Percentiles rank a stretch among this genome's conserved stretches.
phyloP scores from a whole-genome alignment of 345 rosid genomes.

The Moricandia moricandioides region DNA sequence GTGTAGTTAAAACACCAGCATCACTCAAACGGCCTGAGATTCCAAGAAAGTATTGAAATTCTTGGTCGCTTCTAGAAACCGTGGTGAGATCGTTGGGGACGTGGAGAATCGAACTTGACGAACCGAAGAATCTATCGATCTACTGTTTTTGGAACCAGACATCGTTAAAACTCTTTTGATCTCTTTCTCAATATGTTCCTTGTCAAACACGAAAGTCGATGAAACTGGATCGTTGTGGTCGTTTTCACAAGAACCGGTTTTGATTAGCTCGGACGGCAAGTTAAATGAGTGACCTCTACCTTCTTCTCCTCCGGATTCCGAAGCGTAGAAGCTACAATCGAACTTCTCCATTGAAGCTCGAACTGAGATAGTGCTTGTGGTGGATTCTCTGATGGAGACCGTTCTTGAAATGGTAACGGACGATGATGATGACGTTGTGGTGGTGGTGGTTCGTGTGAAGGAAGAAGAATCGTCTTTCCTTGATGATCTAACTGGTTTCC shows the following conservation, averaged over 20 bases:
- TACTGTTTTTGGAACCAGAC: conserved; percentile 45
- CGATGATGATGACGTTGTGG: conserved; percentile 15
- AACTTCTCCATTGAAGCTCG: conserved; percentile 82
- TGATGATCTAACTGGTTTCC: conserved; percentile 45
- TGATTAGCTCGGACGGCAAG: conserved; percentile 67
- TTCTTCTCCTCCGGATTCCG: conserved; percentile 30
- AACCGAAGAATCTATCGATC: conserved; percentile 48
- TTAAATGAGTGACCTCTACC: conserved; percentile 52
- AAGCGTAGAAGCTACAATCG: conserved; percentile 75
- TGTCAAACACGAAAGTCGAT: conserved; percentile 67
- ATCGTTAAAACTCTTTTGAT: conserved; percentile 56
- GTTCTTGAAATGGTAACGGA: conserved; percentile 25
- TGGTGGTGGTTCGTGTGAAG: conserved; percentile 29
- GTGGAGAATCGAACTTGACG: conserved; percentile 74
- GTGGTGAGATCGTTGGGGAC: conserved; percentile 64
- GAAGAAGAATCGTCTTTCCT: conserved; percentile 34
- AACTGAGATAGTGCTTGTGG: conserved; percentile 50
- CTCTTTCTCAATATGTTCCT: conserved; percentile 45
- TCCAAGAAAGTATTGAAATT: conserved; percentile 60
- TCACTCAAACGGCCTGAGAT: conserved; percentile 57
- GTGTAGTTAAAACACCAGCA: background rate
- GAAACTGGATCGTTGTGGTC: conserved; percentile 66
- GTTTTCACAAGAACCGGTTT: conserved; percentile 32
- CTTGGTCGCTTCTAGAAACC: conserved; percentile 50
- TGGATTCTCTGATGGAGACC: conserved; percentile 29